Evolutionary conservation across 345 rosid species (phyloP), one percentile per base, ranked within the genome.

Genomic region (Eucalyptus cloeziana): DNA sequence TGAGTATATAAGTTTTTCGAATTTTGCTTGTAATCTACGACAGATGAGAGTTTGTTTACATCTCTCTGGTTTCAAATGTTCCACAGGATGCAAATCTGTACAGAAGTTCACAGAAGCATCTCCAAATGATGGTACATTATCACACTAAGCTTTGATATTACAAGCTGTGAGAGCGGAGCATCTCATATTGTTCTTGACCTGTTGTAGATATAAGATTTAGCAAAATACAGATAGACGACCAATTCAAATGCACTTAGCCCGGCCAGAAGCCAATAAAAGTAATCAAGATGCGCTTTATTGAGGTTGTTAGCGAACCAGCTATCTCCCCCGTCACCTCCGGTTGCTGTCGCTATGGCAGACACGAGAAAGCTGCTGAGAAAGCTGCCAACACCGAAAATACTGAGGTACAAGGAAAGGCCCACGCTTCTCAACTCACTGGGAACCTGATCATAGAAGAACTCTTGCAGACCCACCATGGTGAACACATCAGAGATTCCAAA

Each of bases 391-490:
- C 97, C 97, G 11, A 95, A 91, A 60, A 94, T 91, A 87, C 96
- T 95, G 8, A 95, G 92, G 89, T 94, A 93, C 49, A 95, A 94
- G 25, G 97, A 91, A 31, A 95, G 92, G 22, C 97, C 97, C 25
- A 95, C 89, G 86, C 96, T 95, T 79, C 93, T 94, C 64, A 95
- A 85, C 81, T 94, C 95, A 22, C 86, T 89, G 1, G 96, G 94
- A 87, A 94, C 94, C 86, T 95, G 97, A 89, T 93, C 94, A 49
- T 94, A 95, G 92, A 95, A 94, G 88, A 95, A 94, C 89, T 94
- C 97, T 88, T 94, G 97, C 49, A 95, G 91, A 87, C 97, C 97
- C 90, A 95, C 96, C 88, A 93, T 89, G 22, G 96, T 88, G 87
- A 95, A 94, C 47, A 91, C 96, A 71, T 94, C 95, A 4, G 96